These are phyloP conservation scores for Phenoliferia sp. DNA, from an alignment of 1,284 basidiomycete species.

Conservation along the genomic window DNA sequence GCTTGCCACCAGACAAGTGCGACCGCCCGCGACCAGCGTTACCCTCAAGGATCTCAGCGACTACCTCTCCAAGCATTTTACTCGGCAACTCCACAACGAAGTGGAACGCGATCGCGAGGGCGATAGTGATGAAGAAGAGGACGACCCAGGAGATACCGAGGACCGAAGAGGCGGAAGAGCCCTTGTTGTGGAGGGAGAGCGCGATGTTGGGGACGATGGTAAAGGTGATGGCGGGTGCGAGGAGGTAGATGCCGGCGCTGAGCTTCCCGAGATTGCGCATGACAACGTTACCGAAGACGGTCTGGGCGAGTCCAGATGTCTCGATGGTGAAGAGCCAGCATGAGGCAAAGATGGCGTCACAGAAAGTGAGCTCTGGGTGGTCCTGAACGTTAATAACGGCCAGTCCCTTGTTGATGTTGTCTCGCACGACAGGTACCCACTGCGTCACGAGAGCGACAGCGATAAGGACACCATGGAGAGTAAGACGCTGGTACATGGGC, in stretches of 20 bases:
- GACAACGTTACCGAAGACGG: slow-evolving; percentile 38
- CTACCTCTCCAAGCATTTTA: slow-evolving; percentile 38
- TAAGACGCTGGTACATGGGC: slow-evolving; percentile 32
- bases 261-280: slow-evolving; percentile 39
- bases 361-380: slow-evolving; percentile 38
- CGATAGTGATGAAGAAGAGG: slow-evolving; percentile 35
- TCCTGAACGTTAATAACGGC: slow-evolving; percentile 37
- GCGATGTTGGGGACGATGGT: slow-evolving; percentile 39
- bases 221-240: slow-evolving; percentile 38
- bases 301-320: slow-evolving; percentile 38
- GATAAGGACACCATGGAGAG: slow-evolving; percentile 36
- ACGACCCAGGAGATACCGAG: slow-evolving; percentile 38
- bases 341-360: slow-evolving; percentile 38
- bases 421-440: slow-evolving; percentile 37
- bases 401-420: slow-evolving; percentile 39
- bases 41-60: slow-evolving; percentile 35
- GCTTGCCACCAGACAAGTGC: too few species aligned
- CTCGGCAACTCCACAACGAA: slow-evolving; percentile 39
- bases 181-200: slow-evolving; percentile 33
- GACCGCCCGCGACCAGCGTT: slow-evolving; percentile 14
- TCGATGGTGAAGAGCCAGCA: slow-evolving; percentile 39
- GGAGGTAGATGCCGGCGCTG: slow-evolving; percentile 37
- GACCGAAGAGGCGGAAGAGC: slow-evolving; percentile 33
- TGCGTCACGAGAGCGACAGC: slow-evolving; percentile 36
- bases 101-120: slow-evolving; percentile 37